Evolutionary conservation across 805 yeast genomes (phyloP).

Genomic region (Candida sphagnicola): DNA sequence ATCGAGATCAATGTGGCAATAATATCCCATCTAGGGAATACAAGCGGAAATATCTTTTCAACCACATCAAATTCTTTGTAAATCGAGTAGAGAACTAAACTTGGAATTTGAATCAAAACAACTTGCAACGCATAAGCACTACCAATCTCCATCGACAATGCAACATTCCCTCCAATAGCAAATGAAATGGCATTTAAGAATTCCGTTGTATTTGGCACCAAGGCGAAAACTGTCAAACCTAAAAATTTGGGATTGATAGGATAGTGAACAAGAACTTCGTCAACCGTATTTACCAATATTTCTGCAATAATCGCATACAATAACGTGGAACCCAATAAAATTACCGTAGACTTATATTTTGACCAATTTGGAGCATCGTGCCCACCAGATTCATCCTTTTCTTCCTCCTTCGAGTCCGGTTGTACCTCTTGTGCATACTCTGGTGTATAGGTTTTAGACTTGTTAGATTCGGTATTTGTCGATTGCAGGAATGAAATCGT

Average conservation of each 20-base stretch:
- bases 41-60: conserved; percentile 64
- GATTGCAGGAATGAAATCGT: not conserved
- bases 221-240: conserved; percentile 91
- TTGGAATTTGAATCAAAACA: conserved; percentile 88
- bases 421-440: not conserved
- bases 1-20: conserved; percentile 82
- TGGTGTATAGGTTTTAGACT: not conserved
- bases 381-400: conserved; percentile 46
- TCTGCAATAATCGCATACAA: conserved; percentile 93
- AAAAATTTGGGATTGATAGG: conserved; percentile 89
- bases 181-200: conserved; percentile 95
- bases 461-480: not conserved
- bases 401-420: not conserved
- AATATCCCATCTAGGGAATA: conserved; percentile 95
- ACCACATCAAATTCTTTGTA: conserved; percentile 36
- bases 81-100: conserved; percentile 75
- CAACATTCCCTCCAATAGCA: conserved; percentile 94
- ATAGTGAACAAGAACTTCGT: conserved; percentile 69
- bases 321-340: conserved; percentile 77
- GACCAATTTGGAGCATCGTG: conserved; percentile 99
- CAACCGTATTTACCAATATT: conserved; percentile 88
- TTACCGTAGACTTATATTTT: conserved; percentile 73
- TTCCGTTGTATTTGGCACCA: conserved; percentile 96
- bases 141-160: conserved; percentile 96
- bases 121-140: conserved; percentile 97